These are phyloP conservation scores for Pseudonectria buxi DNA, from an alignment of 2,329 filamentous ascomycete genomes.

Conservation along the genomic window DNA sequence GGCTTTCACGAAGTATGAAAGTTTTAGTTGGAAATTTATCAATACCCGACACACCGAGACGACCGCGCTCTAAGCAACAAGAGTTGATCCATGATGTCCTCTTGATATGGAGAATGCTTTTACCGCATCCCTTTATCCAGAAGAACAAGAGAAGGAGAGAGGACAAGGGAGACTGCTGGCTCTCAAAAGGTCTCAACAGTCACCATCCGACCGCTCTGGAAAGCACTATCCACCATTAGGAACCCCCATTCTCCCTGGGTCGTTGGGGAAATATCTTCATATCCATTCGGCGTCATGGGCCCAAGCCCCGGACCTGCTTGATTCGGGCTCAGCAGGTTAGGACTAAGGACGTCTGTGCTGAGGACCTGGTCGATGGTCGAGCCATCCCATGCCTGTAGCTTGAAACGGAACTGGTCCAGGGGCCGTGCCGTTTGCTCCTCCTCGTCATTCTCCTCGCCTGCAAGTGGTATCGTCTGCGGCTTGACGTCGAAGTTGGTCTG, in stretches of 20 bases:
- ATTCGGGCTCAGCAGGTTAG: constrained; percentile 15
- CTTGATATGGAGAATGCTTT: too few relatives aligned
- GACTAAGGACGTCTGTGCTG: constrained; percentile 17
- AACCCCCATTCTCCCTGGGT: constrained; percentile 59
- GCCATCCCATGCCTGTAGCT: constrained; percentile 24
- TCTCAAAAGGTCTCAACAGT: constrained; percentile 35
- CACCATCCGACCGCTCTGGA: constrained; percentile 38
- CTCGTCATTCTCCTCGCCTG: constrained; percentile 26
- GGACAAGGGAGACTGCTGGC: not conserved
- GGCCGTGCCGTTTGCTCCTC: constrained; percentile 33
- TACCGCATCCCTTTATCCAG: not conserved
- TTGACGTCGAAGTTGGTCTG: constrained; percentile 35
- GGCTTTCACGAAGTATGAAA: constrained; percentile 5
- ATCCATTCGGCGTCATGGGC: constrained; percentile 51
- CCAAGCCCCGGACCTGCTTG: constrained; percentile 28
- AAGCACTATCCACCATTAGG: constrained; percentile 44
- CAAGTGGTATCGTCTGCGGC: constrained; percentile 7
- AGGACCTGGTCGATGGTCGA: constrained; percentile 41
- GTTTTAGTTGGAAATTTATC: not conserved
- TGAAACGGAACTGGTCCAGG: constrained; percentile 21
- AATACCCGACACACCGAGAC: constrained; percentile 1
- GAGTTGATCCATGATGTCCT: not conserved
- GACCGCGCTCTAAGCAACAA: constrained; percentile 4
- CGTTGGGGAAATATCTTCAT: constrained; percentile 56
- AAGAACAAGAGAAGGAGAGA: constrained; percentile 3